A percentile compares a stretch with the other conserved stretches of the same genome.
These are phyloP conservation scores for Pleurotus tuber-regium DNA, from an alignment of 768 basidiomycete species.

Conservation along the genomic window DNA sequence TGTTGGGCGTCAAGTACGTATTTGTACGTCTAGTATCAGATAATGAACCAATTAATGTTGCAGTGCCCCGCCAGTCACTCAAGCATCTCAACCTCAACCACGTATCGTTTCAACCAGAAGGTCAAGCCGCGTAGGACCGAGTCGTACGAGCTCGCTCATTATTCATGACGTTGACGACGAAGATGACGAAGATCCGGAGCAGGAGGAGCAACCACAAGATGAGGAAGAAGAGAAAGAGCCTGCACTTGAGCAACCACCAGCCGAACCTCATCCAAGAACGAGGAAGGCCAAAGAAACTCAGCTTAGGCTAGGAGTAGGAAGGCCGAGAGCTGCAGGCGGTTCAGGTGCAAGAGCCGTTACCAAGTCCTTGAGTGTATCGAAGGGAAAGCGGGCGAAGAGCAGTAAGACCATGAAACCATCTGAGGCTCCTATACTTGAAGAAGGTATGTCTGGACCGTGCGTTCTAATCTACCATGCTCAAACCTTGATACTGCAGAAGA, in stretches of 20 bases:
- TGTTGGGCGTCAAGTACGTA: slow-evolving; percentile 52
- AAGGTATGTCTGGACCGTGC: slow-evolving; percentile 37
- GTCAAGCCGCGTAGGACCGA: slow-evolving; percentile 36
- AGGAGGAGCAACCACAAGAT: slow-evolving; percentile 19
- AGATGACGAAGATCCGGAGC: slow-evolving; percentile 27
- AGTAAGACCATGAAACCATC: slow-evolving; percentile 47
- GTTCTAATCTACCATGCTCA: too few species aligned
- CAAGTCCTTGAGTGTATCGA: slow-evolving; percentile 51
- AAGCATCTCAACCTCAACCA: slow-evolving; percentile 27
- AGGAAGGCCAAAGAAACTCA: slow-evolving; percentile 75
- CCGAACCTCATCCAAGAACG: slow-evolving; percentile 38
- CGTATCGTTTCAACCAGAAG: slow-evolving; percentile 34
- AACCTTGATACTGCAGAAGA: too few species aligned
- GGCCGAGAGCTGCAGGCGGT: slow-evolving; percentile 65
- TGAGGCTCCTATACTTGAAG: slow-evolving; percentile 57
- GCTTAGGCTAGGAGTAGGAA: slow-evolving; percentile 66
- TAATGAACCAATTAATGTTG: slow-evolving; percentile 20
- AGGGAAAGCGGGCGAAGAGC: slow-evolving; percentile 46
- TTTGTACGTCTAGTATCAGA: slow-evolving; percentile 9
- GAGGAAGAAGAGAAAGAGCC: slow-evolving; percentile 17
- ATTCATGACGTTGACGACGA: slow-evolving; percentile 52
- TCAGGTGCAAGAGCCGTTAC: slow-evolving; percentile 64
- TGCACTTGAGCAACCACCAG: slow-evolving; percentile 16
- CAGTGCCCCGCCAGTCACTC: slow-evolving; percentile 19
- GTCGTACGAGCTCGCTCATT: slow-evolving; percentile 40